Percentiles rank a stretch among this genome's conserved stretches.
These are phyloP conservation scores for Penicillium sp. DNA, from an alignment of 2,329 filamentous ascomycete genomes.

Conservation along the genomic window DNA sequence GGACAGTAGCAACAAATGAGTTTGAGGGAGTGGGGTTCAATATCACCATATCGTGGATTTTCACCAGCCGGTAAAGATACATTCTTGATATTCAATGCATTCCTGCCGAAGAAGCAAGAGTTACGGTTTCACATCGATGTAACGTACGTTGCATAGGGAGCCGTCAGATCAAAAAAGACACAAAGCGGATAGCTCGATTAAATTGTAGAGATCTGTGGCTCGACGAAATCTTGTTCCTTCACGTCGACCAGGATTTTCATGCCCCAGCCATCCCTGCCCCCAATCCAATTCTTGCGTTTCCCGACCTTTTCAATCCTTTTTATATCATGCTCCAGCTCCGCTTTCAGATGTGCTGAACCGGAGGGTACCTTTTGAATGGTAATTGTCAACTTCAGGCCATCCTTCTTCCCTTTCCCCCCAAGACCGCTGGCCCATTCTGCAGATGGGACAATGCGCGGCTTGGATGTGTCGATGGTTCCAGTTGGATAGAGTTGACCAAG, in stretches of 20 bases:
- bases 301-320: constrained; percentile 33
- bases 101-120: not conserved
- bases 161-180: too few relatives aligned
- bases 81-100: not conserved
- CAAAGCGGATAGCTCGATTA: not conserved
- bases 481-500: constrained; percentile 31
- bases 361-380: constrained; percentile 21
- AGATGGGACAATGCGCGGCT: constrained; percentile 24
- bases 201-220: not conserved
- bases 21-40: too few relatives aligned
- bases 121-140: not conserved
- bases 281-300: constrained; percentile 37
- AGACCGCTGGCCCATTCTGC: constrained; percentile 28
- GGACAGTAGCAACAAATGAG: too few relatives aligned
- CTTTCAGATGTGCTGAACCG: constrained; percentile 23
- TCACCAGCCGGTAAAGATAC: not conserved
- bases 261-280: constrained; percentile 28
- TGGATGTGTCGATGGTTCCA: constrained; percentile 24
- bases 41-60: not conserved
- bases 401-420: constrained; percentile 30
- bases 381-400: constrained; percentile 28
- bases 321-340: constrained; percentile 21
- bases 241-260: constrained; percentile 22
- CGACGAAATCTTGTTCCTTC: constrained; percentile 15
- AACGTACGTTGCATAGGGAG: not conserved